Conservation (phyloP, 164 flowering plant genomes). For the Warburgia ugandensis region DNA sequence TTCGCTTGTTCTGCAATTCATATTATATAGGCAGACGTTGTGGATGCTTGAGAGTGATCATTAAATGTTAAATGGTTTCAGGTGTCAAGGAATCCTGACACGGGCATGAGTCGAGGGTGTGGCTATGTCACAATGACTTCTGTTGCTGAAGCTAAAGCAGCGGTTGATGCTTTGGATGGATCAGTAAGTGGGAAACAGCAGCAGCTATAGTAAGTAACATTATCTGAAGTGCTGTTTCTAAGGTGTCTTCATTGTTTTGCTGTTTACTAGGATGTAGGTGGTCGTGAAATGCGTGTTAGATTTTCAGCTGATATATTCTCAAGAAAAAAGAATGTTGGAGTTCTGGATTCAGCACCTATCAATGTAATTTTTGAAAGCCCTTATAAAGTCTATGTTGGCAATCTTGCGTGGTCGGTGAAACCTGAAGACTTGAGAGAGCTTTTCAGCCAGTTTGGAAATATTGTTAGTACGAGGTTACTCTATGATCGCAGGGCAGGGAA, state of each 20-base stretch:
- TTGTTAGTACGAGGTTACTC: conserved; percentile 32
- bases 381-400: conserved; percentile 39
- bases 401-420: conserved; percentile 30
- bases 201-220: neutral
- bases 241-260: neutral
- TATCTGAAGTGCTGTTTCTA: neutral
- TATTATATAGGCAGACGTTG: too few species aligned
- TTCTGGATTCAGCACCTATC: conserved; percentile 15
- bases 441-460: conserved; percentile 39
- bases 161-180: conserved; percentile 39
- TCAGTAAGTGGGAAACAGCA: conserved; percentile 22
- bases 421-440: conserved; percentile 31
- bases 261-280: conserved; percentile 34
- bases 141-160: conserved; percentile 24
- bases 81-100: conserved; percentile 38
- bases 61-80: conserved; percentile 13
- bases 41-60: too few species aligned
- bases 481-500: conserved; percentile 31
- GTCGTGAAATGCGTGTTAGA: conserved; percentile 41
- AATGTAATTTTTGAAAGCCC: conserved; percentile 34
- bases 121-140: conserved; percentile 41
- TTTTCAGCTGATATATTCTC: conserved; percentile 22
- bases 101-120: conserved; percentile 37
- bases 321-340: conserved; percentile 10
- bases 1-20: too few species aligned